Conservation (phyloP, 73 alveolate genomes). For the Halteria grandinella region DNA sequence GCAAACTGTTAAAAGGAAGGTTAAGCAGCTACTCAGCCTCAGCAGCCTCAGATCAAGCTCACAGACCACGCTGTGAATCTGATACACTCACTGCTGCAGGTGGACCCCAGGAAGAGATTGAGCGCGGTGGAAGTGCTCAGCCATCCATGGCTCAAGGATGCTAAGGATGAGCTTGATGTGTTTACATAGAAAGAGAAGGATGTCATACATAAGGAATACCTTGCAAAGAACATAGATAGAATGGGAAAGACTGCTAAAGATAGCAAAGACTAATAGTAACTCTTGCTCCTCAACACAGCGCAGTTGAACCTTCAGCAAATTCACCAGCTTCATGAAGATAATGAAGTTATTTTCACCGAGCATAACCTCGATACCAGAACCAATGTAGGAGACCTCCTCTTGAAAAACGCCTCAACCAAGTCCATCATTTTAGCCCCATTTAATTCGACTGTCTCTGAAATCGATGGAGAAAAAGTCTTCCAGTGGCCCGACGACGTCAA, state of each 20-base stretch:
- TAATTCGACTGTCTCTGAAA: constrained; percentile 64
- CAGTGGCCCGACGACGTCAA: constrained; percentile 58
- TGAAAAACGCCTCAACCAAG: constrained; percentile 56
- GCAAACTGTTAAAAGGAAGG: too few relatives aligned
- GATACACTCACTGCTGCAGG: constrained; percentile 66
- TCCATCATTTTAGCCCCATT: constrained; percentile 81
- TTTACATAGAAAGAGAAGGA: constrained; percentile 52
- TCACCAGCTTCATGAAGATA: too few relatives aligned
- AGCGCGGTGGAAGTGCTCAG: constrained; percentile 69
- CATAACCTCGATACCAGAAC: constrained; percentile 75
- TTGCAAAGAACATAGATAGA: constrained; percentile 41
- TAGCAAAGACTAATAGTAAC: not conserved
- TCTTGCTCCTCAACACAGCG: too few relatives aligned
- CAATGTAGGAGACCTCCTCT: constrained; percentile 50
- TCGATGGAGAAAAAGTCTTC: constrained; percentile 48
- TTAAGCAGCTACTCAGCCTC: too few relatives aligned
- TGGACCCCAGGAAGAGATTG: constrained; percentile 77
- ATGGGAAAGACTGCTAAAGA: not conserved
- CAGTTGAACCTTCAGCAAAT: too few relatives aligned
- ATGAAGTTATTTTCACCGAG: constrained; percentile 56
- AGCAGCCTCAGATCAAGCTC: too few relatives aligned
- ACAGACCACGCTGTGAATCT: constrained; percentile 73
- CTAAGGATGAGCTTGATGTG: constrained; percentile 50
- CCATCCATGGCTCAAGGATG: constrained; percentile 84
- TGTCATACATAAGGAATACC: constrained; percentile 43